Evolutionary conservation across 352 stramenopile species (phyloP), one percentile per base, ranked within the genome.

Genomic region (Aphanomyces stellatus): DNA sequence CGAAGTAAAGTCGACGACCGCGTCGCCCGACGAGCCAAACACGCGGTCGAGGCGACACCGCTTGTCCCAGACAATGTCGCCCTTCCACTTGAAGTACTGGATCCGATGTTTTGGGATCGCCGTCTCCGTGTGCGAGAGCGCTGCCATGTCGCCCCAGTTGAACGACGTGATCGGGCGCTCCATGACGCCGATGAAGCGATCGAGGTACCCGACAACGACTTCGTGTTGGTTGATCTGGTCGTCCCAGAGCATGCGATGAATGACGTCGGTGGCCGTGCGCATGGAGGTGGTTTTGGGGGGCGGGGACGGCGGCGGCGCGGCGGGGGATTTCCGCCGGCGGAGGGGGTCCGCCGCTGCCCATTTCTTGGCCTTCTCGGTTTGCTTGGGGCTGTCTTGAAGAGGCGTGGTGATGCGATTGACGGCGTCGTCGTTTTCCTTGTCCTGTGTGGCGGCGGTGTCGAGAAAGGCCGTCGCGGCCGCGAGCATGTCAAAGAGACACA

Each of bases 211-310:
- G 2, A 74, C 70, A 24, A 66, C 40, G 31, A 69, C 63, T 28
- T 46, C 59, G 17, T 43, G 17, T 4, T 46, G 42, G 8, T 46
- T 37, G 4, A 71, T 41, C 10, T 24, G 10, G 19, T 64, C 51
- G 46, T 74, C 70, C 65, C 65, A 72, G 8, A 70, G 22, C 6
- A 72, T 65, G 10, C 65, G 46, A 51, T 72, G 25, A 24, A 74
- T 71, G 4, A 74, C 70, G 37, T 74, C 70, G 6, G 49, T 53
- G 3, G 70, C 70, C 22, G 65, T 69, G 49, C 70, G 65, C 70
- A 74, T 74, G 33, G 13, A 56, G 13, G 15, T n/a, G 17, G 61
- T 62, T 22, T 61, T 49, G 7, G 60, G 8, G n/a, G 19, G 28
- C 13, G 43, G 30, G 4, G 35, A 34, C 33, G 55, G 55, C 8